Base-by-base conservation (phyloP, 164 flowering plant species). In the Aristolochia fimbriata region DNA sequence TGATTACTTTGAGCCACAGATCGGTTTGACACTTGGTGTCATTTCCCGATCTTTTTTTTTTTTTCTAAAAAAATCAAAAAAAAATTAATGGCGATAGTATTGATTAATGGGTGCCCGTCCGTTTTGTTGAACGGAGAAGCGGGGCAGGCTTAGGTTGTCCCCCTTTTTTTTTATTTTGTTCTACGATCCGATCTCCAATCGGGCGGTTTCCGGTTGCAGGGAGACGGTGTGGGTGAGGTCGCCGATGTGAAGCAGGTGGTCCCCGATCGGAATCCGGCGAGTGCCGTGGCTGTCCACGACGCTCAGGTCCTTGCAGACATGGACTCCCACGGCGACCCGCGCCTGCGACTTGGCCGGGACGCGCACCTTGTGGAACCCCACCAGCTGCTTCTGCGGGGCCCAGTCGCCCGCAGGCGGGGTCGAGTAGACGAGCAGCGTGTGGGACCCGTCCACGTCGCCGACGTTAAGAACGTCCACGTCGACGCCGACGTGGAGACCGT, bases 191-290 rank as follows among this genome's bases (percentile, higher is more conserved):
- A 79, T 83, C 48, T 77, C 57, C 74, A 16, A 8, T 47, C 41
- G 81, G 0, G 80, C 65, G 33, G 66, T 41, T 49, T 67, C 68
- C 3, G 83, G 73, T 58, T 75, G 81, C 12, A 91, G 81, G 0
- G 87, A 79, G 52, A 91, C 65, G 1, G 83, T 68, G 61, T 91
- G 95, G 58, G 31, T 71, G 17, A 75, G n/a, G 62, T 75, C 86
- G 0, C 92, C 96, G 24, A 91, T 66, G 52, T 80, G 82, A 58
- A 91, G 74, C 11, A 62, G 57, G 52, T 91, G 96, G 23, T 77
- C 75, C 4, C 97, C 97, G 70, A 91, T 62, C 2, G 96, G 90
- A 64, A 91, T 83, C 61, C 96, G 79, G 51, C 91, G 60, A 27
- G 81, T 71, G n/a, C 97, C 96, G 3, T 62, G 57, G 24, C 61